These are phyloP conservation scores for Phialophora tarda DNA, from an alignment of 2,329 filamentous ascomycete genomes.

Conservation along the genomic window DNA sequence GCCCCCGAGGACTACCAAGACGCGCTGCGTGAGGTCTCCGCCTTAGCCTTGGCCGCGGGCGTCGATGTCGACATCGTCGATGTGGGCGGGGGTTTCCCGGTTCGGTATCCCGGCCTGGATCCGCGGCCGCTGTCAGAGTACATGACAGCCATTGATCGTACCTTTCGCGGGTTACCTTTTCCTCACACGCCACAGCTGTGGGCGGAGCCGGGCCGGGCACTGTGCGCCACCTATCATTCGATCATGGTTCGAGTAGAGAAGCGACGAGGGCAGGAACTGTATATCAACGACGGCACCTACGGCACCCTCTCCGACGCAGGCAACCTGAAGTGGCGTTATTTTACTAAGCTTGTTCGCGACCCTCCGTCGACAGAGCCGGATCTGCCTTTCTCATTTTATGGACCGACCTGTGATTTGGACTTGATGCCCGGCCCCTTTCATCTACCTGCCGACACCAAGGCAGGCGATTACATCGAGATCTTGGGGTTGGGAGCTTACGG, in stretches of 20 bases:
- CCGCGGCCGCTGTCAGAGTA: not conserved
- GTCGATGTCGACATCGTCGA: constrained; percentile 1
- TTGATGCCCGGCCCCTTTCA: too few species aligned
- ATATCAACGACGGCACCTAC: constrained; percentile 13
- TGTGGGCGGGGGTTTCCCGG: constrained; percentile 12
- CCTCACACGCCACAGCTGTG: not conserved
- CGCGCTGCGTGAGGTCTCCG: constrained; percentile 1
- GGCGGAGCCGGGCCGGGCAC: constrained; percentile 6
- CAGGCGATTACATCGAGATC: too few species aligned
- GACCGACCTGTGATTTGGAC: not conserved
- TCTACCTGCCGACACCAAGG: too few species aligned
- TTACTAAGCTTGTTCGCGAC: not conserved
- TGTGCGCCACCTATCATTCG: constrained; percentile 1
- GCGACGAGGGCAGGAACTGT: not conserved
- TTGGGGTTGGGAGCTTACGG: too few species aligned
- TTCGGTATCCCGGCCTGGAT: constrained; percentile 7
- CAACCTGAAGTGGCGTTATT: not conserved
- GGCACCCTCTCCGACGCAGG: constrained; percentile 1
- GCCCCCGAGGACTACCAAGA: not conserved
- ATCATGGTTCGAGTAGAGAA: constrained; percentile 3
- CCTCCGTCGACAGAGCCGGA: not conserved
- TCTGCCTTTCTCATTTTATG: not conserved
- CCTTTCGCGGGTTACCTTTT: not conserved
- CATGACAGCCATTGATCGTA: not conserved
- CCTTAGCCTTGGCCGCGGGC: not conserved